Conservation (phyloP, 208 protist species). For the Balamuthia mandrillaris region DNA sequence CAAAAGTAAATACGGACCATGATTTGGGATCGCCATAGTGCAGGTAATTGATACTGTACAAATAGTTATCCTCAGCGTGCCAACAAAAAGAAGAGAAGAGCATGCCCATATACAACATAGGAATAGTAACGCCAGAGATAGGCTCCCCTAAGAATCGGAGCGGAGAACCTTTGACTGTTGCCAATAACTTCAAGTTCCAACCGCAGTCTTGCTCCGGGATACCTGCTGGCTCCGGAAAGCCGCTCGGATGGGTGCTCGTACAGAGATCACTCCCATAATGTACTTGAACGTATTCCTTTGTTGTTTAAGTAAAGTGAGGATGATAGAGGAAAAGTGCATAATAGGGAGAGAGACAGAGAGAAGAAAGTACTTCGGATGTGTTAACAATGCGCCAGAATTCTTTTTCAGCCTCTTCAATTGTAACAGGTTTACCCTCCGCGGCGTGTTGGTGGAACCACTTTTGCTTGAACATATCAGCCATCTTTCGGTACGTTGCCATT, state of each 20-base stretch:
- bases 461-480: conserved; percentile 47
- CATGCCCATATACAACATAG: conserved; percentile 73
- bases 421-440: not conserved
- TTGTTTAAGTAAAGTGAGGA: not conserved
- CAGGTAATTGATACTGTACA: conserved; percentile 75
- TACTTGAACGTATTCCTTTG: conserved; percentile 43
- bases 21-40: conserved; percentile 69
- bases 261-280: conserved; percentile 57
- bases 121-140: conserved; percentile 40
- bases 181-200: conserved; percentile 37
- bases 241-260: conserved; percentile 31
- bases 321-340: not conserved
- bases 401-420: not conserved
- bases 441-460: conserved; percentile 47
- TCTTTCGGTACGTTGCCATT: conserved; percentile 48
- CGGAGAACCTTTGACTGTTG: conserved; percentile 35
- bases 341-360: not conserved
- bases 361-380: conserved; percentile 10
- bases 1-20: conserved; percentile 63
- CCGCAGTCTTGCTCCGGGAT: conserved; percentile 20
- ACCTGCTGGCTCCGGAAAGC: conserved; percentile 28
- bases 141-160: conserved; percentile 23
- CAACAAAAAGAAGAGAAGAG: conserved; percentile 73
- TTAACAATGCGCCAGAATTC: conserved; percentile 41
- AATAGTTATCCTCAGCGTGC: conserved; percentile 75